A percentile compares a stretch with the other conserved stretches of the same genome.
Conservation (phyloP, 106 monocot species). For the Dendrobium officinale region DNA sequence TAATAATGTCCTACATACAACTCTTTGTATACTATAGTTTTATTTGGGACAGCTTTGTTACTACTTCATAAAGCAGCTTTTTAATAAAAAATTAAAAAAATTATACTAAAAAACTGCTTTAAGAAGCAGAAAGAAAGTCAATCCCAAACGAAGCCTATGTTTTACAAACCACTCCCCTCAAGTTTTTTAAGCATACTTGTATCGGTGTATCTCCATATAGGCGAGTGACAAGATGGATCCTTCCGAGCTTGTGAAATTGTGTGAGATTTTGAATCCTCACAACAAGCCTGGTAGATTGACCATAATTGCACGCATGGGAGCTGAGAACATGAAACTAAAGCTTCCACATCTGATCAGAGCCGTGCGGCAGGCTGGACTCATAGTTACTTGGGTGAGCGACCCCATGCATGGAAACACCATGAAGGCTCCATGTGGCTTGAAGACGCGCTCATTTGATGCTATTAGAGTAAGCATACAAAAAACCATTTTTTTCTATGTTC, state of each 20-base stretch:
- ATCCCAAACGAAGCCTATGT: too few relatives aligned
- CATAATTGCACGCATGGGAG: constrained; percentile 18
- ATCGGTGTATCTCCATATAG: not conserved
- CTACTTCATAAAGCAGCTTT: too few relatives aligned
- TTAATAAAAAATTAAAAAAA: too few relatives aligned
- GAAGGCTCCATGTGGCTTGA: constrained; percentile 17
- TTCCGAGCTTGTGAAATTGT: constrained; percentile 7
- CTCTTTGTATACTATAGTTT: too few relatives aligned
- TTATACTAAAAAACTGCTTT: too few relatives aligned
- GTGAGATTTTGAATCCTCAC: constrained; percentile 18
- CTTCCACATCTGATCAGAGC: constrained; percentile 20
- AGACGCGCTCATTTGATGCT: constrained; percentile 21
- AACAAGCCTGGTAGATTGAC: constrained; percentile 19
- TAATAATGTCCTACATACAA: not conserved
- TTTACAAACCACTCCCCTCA: too few relatives aligned
- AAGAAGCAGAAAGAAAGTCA: too few relatives aligned
- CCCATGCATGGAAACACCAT: constrained; percentile 25
- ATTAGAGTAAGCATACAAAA: constrained; percentile 12
- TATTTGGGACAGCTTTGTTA: too few relatives aligned
- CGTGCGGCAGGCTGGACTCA: constrained; percentile 8
- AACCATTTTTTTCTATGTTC: not conserved
- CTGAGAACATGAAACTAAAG: constrained; percentile 18
- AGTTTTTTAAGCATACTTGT: not conserved
- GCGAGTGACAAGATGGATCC: constrained; percentile 24
- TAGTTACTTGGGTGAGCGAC: constrained; percentile 21